Evolutionary conservation across 345 rosid genomes (phyloP).

Genomic region (Sisymbrium irio): DNA sequence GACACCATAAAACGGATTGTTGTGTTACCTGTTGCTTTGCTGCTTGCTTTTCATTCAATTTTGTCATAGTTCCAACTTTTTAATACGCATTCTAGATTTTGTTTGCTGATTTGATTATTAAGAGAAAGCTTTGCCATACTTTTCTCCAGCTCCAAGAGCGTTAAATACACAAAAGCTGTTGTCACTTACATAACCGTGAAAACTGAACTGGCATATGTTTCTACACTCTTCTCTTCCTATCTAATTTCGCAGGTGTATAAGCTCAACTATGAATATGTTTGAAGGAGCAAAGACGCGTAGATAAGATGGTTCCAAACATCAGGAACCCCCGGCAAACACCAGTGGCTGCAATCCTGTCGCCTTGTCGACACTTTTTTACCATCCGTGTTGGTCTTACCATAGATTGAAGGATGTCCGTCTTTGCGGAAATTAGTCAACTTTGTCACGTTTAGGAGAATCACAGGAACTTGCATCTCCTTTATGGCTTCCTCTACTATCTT

Average conservation of each 20-base stretch:
- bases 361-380: constrained; percentile 44
- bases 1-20: constrained; percentile 29
- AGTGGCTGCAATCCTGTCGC: constrained; percentile 92
- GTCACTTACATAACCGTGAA: background rate
- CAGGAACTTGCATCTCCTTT: constrained; percentile 52
- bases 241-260: background rate
- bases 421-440: constrained; percentile 86
- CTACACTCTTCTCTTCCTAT: background rate
- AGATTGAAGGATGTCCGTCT: constrained; percentile 88
- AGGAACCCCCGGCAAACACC: constrained; percentile 96
- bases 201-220: background rate
- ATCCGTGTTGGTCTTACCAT: constrained; percentile 48
- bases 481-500: constrained; percentile 83
- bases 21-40: constrained; percentile 2
- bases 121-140: constrained; percentile 2
- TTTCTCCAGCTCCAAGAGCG: background rate
- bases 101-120: constrained; percentile 11
- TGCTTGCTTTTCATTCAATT: constrained; percentile 2
- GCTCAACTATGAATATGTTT: constrained; percentile 16
- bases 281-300: constrained; percentile 56
- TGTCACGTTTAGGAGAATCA: constrained; percentile 68
- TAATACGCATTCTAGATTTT: background rate
- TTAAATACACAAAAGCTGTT: background rate
- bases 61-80: constrained; percentile 18
- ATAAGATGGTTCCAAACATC: constrained; percentile 96